Evolutionary conservation across 768 basidiomycete genomes (phyloP), one percentile per base, ranked within the genome.

Genomic region (Collybia nuda): DNA sequence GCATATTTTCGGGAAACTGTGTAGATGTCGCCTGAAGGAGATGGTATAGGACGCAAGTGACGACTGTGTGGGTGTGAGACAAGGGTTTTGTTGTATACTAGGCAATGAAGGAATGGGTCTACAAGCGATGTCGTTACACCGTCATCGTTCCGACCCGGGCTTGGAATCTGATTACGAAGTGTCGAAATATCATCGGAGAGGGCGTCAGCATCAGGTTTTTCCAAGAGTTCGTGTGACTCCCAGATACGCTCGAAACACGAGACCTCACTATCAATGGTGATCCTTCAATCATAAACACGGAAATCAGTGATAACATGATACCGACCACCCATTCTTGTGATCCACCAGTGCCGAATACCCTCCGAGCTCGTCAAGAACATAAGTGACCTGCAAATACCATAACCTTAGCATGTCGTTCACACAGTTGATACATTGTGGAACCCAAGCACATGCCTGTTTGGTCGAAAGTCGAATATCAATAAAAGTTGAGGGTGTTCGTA

Each of bases 161-260:
- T 49, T 32, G 36, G 32, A 32, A 28, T 51, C 29, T 15, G 49
- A 19, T 40, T 48, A 2, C 55, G 58, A 9, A 74, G 58, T 7
- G 15, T n/a, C 17, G 51, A 50, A 9, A 76, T 55, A 6, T 54
- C 51, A 23, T 54, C 19, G n/a, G 56, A 56, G 23, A 76, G 51
- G 9, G 48, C 24, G 14, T 24, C 22, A n/a, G 47, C 40, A 23
- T 44, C 44, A 15, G 39, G 3, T 12, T 49, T 9, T 39, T 60
- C 56, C 21, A 73, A 41, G 28, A 70, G 47, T 28, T 44, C 24
- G 28, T 65, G 59, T 0, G 72, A 70, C 55, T 80, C 73, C 79
- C 79, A 82, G 18, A 82, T 77, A 17, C 80, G 74, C 43, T 80
- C 79, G 53, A 79, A 81, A 55, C 75, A 79, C n/a, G 80, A 80